Percentiles rank a stretch among this genome's conserved stretches.
Conservation (phyloP, 2,329 filamentous ascomycete genomes). For the Calonectria pseudoturangicola region DNA sequence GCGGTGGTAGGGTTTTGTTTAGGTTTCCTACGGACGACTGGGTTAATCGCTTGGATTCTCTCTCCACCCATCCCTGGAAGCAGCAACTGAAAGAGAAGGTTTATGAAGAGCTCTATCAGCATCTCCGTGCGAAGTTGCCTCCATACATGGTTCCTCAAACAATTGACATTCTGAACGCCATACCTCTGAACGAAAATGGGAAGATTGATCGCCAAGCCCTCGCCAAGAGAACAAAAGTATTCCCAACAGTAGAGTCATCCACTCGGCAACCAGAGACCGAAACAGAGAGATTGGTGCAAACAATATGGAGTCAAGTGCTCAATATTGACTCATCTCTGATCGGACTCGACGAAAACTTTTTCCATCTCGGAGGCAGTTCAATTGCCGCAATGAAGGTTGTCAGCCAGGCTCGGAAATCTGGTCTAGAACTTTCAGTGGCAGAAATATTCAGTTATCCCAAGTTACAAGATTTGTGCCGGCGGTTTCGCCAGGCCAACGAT, state of each 20-base stretch:
- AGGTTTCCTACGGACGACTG: constrained; percentile 48
- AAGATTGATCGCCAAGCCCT: constrained; percentile 34
- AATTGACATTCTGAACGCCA: constrained; percentile 48
- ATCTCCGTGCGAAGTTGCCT: constrained; percentile 39
- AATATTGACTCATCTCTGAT: constrained; percentile 58
- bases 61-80: constrained; percentile 26
- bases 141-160: constrained; percentile 53
- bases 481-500: not conserved
- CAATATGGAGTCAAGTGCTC: constrained; percentile 62
- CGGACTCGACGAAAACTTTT: constrained; percentile 67
- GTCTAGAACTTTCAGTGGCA: constrained; percentile 34
- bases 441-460: constrained; percentile 42
- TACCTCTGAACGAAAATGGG: constrained; percentile 43
- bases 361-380: constrained; percentile 70
- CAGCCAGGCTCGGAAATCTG: constrained; percentile 31
- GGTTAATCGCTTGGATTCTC: not conserved
- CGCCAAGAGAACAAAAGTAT: constrained; percentile 62
- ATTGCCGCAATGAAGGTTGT: constrained; percentile 69
- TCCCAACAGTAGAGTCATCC: not conserved
- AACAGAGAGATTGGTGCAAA: constrained; percentile 52
- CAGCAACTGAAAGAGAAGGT: constrained; percentile 14
- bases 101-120: not conserved
- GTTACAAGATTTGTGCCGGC: not conserved
- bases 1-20: constrained; percentile 41
- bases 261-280: constrained; percentile 35